Percentiles rank a stretch among this genome's conserved stretches.
Evolutionary conservation across 2,329 filamentous ascomycete genomes (phyloP).

Genomic region (Claviceps sp.): DNA sequence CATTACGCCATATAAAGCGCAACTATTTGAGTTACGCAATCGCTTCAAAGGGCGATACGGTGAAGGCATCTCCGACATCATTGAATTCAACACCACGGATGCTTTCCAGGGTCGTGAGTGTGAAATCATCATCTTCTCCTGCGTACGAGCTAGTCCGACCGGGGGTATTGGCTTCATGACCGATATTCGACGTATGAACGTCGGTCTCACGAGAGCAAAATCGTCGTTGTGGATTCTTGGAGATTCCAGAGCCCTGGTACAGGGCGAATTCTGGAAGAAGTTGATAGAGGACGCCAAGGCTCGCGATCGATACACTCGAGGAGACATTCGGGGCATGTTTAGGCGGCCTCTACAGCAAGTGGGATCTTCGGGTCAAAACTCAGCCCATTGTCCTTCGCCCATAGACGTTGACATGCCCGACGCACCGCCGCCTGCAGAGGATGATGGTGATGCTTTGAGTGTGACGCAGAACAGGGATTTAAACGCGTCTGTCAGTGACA

Average conservation of each 20-base stretch:
- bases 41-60: constrained; percentile 65
- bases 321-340: constrained; percentile 38
- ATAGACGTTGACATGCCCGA: constrained; percentile 7
- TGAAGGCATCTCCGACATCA: constrained; percentile 56
- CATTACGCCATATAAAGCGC: constrained; percentile 95
- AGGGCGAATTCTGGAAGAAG: constrained; percentile 83
- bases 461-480: background rate
- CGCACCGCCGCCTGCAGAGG: background rate
- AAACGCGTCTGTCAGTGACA: background rate
- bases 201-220: constrained; percentile 91
- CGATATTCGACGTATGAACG: constrained; percentile 98
- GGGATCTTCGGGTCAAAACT: constrained; percentile 12
- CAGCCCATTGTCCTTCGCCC: background rate
- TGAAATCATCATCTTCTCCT: constrained; percentile 98
- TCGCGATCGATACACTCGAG: constrained; percentile 65
- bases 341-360: constrained; percentile 28
- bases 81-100: constrained; percentile 98
- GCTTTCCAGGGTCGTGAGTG: constrained; percentile 95
- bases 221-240: constrained; percentile 94
- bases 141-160: constrained; percentile 81
- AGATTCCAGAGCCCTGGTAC: constrained; percentile 72
- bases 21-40: constrained; percentile 65
- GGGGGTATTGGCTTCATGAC: constrained; percentile 97
- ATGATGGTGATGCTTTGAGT: background rate
- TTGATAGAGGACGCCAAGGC: constrained; percentile 69